Evolutionary conservation across 2,329 filamentous ascomycete genomes (phyloP).

Genomic region (Diaporthe amygdali): DNA sequence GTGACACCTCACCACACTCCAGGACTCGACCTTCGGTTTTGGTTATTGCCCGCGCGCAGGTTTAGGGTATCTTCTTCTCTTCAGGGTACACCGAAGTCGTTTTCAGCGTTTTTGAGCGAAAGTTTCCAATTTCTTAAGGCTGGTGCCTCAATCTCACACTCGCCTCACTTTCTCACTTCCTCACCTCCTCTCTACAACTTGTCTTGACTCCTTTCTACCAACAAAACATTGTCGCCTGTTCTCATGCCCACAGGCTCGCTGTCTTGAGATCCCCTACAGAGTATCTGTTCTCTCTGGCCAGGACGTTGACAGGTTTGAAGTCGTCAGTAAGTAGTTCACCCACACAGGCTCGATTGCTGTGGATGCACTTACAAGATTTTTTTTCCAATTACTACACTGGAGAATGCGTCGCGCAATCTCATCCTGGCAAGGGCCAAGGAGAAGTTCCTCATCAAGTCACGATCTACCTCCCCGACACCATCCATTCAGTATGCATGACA

Average conservation of each 20-base stretch:
- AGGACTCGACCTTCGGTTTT: constrained; percentile 15
- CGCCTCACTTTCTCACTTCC: not conserved
- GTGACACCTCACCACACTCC: not conserved
- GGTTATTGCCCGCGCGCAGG: constrained; percentile 21
- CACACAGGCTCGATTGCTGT: too few species aligned
- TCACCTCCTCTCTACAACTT: not conserved
- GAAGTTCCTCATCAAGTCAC: too few species aligned
- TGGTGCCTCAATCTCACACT: not conserved
- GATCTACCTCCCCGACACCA: too few species aligned
- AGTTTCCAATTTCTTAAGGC: constrained; percentile 20
- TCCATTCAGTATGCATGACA: too few species aligned
- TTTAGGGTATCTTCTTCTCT: constrained; percentile 25
- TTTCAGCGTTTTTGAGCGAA: constrained; percentile 24
- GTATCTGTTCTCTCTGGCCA: not conserved
- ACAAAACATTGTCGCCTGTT: not conserved
- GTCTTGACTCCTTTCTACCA: not conserved
- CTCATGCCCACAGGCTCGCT: not conserved
- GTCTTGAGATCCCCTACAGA: not conserved
- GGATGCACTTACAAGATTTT: too few species aligned
- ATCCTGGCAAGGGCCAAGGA: too few species aligned
- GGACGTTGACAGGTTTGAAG: not conserved
- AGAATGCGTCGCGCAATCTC: too few species aligned
- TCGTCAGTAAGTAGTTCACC: not conserved
- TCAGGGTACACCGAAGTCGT: constrained; percentile 12
- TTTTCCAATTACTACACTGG: too few species aligned